Base-by-base conservation (phyloP, 1,284 basidiomycete genomes). In the Takashimella tepidaria region DNA sequence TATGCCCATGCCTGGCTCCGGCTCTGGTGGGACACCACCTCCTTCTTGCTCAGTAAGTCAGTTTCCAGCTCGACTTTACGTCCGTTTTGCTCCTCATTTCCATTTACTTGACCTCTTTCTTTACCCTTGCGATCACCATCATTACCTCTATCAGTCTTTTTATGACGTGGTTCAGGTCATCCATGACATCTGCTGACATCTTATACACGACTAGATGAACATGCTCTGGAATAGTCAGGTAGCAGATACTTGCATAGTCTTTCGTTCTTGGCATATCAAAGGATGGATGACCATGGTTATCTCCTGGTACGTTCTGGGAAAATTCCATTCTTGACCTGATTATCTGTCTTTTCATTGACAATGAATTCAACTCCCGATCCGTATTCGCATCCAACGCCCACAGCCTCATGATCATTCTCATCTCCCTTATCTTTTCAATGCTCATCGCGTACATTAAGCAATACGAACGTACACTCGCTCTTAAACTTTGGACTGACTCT, bases 221-320 rank as follows among this genome's bases (percentile, higher is more conserved):
- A 76, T 76, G 74, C 65, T 76, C 16, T 76, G 73, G 74, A 76
- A 76, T 54, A 63, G 62, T 44, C 69, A 75, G 42, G 62, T 75
- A 42, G 59, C 56, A 24, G 63, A 72, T 51, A 64, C 63, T n/a
- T 74, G 72, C 45, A 70, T 74, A 41, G 72, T 74, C 8, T 72
- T 73, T 55, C 47, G 56, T 20, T 65, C 64, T 27, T 76, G 74
- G 74, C 71, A 74, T 54, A 73, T 76, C 44, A 54, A 53, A 6
- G 65, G 68, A 0, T 60, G 61, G 37, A 41, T 57, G 43, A 66
- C 66, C 0, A 75, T 76, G 74, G 27, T 63, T 6, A 12, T 75
- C 1, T 76, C 74, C 1, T 76, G 74, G 73, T 73, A 26, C 37
- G 65, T 64, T n/a, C 43, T 19, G n/a, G n/a, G n/a, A n/a, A n/a